Percentiles rank a stretch among this genome's conserved stretches.
phyloP scores from a whole-genome alignment of 805 yeast genomes.

The Wickerhamiella spandovensis region DNA sequence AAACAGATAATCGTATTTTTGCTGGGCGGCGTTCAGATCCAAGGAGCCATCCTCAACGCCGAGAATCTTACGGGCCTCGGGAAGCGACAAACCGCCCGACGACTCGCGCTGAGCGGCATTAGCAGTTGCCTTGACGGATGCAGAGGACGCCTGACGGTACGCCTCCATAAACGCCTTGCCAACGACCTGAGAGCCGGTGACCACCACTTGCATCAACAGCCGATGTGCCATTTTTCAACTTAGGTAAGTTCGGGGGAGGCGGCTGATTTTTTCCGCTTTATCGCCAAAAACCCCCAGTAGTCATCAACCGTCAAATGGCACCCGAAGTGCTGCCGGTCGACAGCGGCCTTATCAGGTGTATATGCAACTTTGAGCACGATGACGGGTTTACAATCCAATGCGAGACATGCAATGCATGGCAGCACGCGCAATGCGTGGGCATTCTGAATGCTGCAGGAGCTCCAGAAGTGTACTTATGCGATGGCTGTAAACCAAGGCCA shows the following conservation, averaged over 20 bases:
- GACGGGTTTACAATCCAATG: conserved; percentile 94
- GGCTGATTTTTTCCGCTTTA: not conserved
- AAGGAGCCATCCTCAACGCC: conserved; percentile 51
- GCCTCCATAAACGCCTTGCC: conserved; percentile 97
- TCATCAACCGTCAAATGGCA: not conserved
- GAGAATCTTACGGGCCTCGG: conserved; percentile 83
- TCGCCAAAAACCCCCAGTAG: not conserved
- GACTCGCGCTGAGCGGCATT: conserved; percentile 31
- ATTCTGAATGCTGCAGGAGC: conserved; percentile 57
- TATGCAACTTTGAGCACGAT: conserved; percentile 79
- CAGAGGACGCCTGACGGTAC: conserved; percentile 86
- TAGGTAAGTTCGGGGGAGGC: not conserved
- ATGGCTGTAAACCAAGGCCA: conserved; percentile 50
- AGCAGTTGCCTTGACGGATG: conserved; percentile 58
- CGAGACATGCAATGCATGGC: conserved; percentile 87
- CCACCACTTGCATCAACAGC: conserved; percentile 71
- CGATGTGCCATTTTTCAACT: conserved; percentile 59
- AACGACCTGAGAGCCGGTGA: conserved; percentile 91
- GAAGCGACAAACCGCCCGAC: conserved; percentile 68
- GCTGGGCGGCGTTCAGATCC: conserved; percentile 39
- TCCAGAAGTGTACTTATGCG: conserved; percentile 74
- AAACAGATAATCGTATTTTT: conserved; percentile 69
- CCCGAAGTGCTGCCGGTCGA: conserved; percentile 30
- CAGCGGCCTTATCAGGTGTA: conserved; percentile 76
- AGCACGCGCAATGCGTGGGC: conserved; percentile 84